These are phyloP conservation scores for Trifolium pratense DNA, from an alignment of 306 rosid species.

Conservation along the genomic window DNA sequence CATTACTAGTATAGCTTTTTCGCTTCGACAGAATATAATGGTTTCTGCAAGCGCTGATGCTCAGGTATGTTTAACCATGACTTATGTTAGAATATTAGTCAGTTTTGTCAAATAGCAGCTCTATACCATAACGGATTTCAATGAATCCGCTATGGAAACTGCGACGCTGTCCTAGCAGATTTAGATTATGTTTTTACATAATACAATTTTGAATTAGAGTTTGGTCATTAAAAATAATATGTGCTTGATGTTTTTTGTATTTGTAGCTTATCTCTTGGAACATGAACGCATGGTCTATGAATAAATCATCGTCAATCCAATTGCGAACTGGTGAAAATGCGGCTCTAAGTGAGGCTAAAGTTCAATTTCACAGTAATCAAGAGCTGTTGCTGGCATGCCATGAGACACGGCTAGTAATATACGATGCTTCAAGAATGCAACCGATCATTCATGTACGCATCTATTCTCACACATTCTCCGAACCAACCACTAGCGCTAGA, in stretches of 20 bases:
- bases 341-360: slow-evolving; percentile 33
- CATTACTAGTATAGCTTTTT: slow-evolving; percentile 73
- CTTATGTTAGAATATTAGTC: background rate
- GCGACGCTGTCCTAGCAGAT: background rate
- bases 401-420: slow-evolving; percentile 57
- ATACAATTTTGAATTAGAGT: too few relatives aligned
- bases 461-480: background rate
- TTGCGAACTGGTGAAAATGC: slow-evolving; percentile 47
- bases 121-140: background rate
- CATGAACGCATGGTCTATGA: slow-evolving; percentile 57
- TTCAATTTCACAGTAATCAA: slow-evolving; percentile 59
- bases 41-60: slow-evolving; percentile 78
- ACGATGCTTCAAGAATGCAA: slow-evolving; percentile 58
- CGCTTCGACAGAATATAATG: slow-evolving; percentile 55
- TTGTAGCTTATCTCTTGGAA: slow-evolving; percentile 54
- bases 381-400: slow-evolving; percentile 53
- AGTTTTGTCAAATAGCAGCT: background rate
- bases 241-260: background rate
- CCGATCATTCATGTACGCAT: slow-evolving; percentile 49
- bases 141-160: background rate
- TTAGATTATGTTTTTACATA: too few relatives aligned
- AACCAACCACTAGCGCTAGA: background rate
- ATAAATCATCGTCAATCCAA: slow-evolving; percentile 50
- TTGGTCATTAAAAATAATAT: background rate
- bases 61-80: slow-evolving; percentile 47